Evolutionary conservation across 2,329 filamentous ascomycete genomes (phyloP), one percentile per base, ranked within the genome.

Genomic region (Fusarium staphyleae): DNA sequence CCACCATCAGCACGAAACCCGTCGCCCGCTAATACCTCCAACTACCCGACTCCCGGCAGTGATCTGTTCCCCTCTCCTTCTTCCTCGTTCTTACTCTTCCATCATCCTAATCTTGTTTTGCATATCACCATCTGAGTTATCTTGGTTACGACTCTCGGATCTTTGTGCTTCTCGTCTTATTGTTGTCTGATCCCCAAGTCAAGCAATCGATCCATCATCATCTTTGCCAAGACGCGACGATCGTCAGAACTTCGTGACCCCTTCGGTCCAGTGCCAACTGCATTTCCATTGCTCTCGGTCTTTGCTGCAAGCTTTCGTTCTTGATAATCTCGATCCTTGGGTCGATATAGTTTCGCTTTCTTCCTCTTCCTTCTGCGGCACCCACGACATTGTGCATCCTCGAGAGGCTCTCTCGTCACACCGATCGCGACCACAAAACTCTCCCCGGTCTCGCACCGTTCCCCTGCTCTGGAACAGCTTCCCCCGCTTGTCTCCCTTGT

Each of bases 31-130:
- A 40, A 12, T 29, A 24, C 22, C 35, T 36, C 52, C 18, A 26
- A 52, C 34, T 52, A 37, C 40, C 55, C 59, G 52, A 57, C 53
- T 63, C 52, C 52, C 60, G 48, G 28, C 42, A 45, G 42, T 60
- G 39, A 53, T 55, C 52, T 33, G 37, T 57, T 47, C 56, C 60
- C 59, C 60, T 60, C 60, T 54, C 56, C 33, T 28, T 46, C 39
- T 44, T 36, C 45, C 30, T 39, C 29, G 41, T 30, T 55, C 32
- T 29, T 49, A 24, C 49, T 48, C 57, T 48, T 52, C 41, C 47
- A 37, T 52, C 46, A 34, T 42, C 34, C 37, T 64, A 28, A 36
- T 46, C 52, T 22, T 56, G 32, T 22, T 44, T 43, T 30, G 36
- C 15, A 32, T 49, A 28, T 24, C 14, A 49, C 49, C 37, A 28